phyloP scores from a whole-genome alignment of 164 flowering plant genomes.

The Euptelea pleiosperma region DNA sequence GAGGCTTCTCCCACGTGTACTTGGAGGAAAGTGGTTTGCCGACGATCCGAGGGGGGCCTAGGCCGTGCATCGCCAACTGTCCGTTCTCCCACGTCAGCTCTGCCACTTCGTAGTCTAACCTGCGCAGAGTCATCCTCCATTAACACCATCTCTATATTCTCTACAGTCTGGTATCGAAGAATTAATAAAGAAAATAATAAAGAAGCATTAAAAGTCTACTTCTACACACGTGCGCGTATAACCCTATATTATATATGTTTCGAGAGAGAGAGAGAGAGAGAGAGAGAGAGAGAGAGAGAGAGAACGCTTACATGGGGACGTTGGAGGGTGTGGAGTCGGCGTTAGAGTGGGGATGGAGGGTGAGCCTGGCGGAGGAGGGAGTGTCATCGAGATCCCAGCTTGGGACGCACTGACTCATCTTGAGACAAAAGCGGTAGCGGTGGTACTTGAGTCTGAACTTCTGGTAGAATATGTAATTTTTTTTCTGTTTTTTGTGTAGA shows the following conservation, averaged over 20 bases:
- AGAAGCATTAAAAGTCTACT: no score
- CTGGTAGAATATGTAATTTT: no score
- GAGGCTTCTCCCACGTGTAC: constrained; percentile 51
- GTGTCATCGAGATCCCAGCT: constrained; percentile 59
- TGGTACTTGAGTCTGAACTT: not conserved
- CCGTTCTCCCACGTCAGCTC: constrained; percentile 94
- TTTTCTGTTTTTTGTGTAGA: no score
- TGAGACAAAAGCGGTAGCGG: not conserved
- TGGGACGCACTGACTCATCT: constrained; percentile 80
- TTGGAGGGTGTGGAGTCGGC: no score
- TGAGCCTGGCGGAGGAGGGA: constrained; percentile 17
- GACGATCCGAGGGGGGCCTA: constrained; percentile 50
- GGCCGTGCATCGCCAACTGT: constrained; percentile 69
- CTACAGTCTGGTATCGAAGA: no score
- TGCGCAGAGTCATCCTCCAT: no score
- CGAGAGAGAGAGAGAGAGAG: not conserved
- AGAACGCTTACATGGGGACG: constrained; percentile 11
- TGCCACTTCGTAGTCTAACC: constrained; percentile 72
- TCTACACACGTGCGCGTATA: no score
- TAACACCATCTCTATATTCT: no score
- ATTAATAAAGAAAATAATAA: no score
- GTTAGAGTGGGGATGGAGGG: constrained; percentile 23
- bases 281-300: not conserved
- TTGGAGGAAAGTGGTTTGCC: constrained; percentile 25
- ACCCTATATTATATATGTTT: no score